phyloP scores from a whole-genome alignment of 768 basidiomycete species.

The Kwoniella sp. region DNA sequence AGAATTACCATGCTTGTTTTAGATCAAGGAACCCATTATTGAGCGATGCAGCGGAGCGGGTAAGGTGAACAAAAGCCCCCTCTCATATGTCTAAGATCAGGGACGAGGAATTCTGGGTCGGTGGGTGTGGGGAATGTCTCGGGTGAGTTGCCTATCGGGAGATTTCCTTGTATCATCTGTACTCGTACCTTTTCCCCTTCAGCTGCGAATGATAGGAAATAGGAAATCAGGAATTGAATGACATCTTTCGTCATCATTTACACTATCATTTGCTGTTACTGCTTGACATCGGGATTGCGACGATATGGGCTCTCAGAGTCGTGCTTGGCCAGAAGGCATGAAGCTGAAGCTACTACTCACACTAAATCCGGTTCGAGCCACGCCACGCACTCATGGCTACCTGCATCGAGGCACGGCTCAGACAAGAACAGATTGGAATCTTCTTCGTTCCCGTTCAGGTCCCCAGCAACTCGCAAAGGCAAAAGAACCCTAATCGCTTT shows the following conservation, averaged over 20 bases:
- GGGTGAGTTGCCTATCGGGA: slow-evolving; percentile 1
- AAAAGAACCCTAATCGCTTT: too few relatives aligned
- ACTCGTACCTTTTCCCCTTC: background rate
- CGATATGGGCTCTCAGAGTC: too few relatives aligned
- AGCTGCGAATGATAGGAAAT: background rate
- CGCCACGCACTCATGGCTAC: too few relatives aligned
- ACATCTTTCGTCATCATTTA: background rate
- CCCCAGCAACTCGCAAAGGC: too few relatives aligned
- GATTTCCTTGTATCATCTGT: background rate
- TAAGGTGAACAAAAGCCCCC: background rate
- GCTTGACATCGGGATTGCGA: background rate
- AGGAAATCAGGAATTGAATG: background rate
- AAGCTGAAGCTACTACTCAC: too few relatives aligned
- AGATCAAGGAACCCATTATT: too few relatives aligned
- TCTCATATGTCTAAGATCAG: too few relatives aligned
- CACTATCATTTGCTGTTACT: background rate
- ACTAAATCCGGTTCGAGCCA: too few relatives aligned
- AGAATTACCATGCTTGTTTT: too few relatives aligned
- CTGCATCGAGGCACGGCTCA: background rate
- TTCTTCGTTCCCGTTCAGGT: background rate
- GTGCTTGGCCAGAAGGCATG: too few relatives aligned
- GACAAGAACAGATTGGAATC: slow-evolving; percentile 1
- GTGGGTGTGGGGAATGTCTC: background rate
- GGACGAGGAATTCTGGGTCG: too few relatives aligned
- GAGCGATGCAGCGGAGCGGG: background rate